These are phyloP conservation scores for Microsporum canis DNA, from an alignment of 2,329 filamentous ascomycete species.

Conservation along the genomic window DNA sequence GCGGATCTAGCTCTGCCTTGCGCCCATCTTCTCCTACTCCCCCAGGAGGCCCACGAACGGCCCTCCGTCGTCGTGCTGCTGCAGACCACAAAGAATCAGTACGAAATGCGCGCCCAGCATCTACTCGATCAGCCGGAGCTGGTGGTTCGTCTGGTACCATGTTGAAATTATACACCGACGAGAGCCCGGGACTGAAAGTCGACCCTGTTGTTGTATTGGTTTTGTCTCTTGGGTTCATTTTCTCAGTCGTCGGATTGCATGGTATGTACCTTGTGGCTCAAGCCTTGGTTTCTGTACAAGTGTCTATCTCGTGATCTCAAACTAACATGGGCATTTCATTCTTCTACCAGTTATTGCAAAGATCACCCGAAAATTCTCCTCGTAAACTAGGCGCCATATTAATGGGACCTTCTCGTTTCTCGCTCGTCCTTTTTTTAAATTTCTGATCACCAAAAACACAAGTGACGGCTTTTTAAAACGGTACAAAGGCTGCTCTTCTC, in stretches of 20 bases:
- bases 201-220: conserved; percentile 96
- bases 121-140: conserved; percentile 84
- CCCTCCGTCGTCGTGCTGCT: conserved; percentile 86
- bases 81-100: conserved; percentile 96
- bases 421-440: background rate
- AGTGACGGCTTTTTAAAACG: background rate
- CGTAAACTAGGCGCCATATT: conserved; percentile 14
- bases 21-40: conserved; percentile 78
- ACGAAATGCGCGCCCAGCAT: conserved; percentile 83
- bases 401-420: background rate
- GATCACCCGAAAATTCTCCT: conserved; percentile 73
- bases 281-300: background rate
- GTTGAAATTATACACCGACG: conserved; percentile 97
- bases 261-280: conserved; percentile 51
- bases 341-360: conserved; percentile 71
- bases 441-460: background rate
- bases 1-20: conserved; percentile 58
- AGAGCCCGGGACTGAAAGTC: conserved; percentile 93
- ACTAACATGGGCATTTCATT: conserved; percentile 4
- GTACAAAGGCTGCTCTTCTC: background rate
- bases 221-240: conserved; percentile 94
- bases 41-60: conserved; percentile 87
- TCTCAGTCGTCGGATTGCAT: conserved; percentile 93
- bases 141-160: conserved; percentile 96
- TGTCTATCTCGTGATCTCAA: background rate